Evolutionary conservation across 2,329 filamentous ascomycete species (phyloP).

Genomic region (Emmonsiellopsis sp.): DNA sequence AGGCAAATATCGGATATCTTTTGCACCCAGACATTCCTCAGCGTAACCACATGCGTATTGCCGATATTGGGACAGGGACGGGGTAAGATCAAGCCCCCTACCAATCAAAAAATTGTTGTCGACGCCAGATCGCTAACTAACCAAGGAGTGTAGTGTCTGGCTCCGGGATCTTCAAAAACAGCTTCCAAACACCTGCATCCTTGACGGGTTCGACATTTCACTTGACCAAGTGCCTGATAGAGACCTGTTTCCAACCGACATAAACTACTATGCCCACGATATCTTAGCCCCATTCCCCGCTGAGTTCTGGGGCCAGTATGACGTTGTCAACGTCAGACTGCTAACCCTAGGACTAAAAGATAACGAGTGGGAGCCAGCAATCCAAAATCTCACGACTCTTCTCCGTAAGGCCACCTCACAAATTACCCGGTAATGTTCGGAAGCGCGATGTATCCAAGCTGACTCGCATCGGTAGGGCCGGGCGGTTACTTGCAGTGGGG

Average conservation of each 20-base stretch:
- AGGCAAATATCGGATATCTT: neutral
- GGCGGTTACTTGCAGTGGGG: neutral
- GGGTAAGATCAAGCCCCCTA: neutral
- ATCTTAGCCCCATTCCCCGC: neutral
- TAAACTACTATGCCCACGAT: slow-evolving; percentile 1
- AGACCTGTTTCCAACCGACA: neutral
- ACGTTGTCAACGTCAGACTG: neutral
- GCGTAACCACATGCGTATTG: neutral
- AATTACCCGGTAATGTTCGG: neutral
- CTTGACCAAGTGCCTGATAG: neutral
- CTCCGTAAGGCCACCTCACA: neutral
- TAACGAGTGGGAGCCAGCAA: neutral
- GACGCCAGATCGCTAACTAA: neutral
- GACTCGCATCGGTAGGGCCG: neutral
- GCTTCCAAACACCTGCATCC: neutral
- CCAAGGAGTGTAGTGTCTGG: neutral
- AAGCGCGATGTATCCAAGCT: neutral
- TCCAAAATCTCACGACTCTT: neutral
- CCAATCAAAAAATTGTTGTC: neutral
- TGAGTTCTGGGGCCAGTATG: neutral
- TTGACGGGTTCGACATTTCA: slow-evolving; percentile 1
- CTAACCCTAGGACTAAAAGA: neutral
- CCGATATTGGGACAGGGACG: slow-evolving; percentile 1
- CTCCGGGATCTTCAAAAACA: neutral
- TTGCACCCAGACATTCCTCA: neutral